Conservation (phyloP, 2,329 filamentous ascomycete species). For the Paecilomyces sp. region DNA sequence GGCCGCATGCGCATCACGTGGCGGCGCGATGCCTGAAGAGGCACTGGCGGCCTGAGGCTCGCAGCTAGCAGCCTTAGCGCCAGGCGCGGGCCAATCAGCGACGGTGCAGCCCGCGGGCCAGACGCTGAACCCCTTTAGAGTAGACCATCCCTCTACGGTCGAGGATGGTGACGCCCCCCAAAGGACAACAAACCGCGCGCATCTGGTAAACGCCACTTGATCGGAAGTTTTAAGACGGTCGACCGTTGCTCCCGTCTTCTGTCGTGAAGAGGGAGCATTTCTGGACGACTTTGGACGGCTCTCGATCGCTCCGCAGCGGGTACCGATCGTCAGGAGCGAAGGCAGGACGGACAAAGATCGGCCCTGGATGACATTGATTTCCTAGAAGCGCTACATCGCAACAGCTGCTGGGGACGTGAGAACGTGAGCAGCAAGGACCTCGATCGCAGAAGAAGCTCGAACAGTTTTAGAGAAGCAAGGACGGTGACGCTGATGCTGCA, state of each 20-base stretch:
- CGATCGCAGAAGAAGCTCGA: not conserved
- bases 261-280: not conserved
- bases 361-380: not conserved
- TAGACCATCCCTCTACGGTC: not conserved
- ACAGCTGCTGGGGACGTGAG: not conserved
- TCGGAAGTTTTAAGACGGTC: not conserved
- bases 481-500: conserved; percentile 1
- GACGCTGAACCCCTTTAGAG: not conserved
- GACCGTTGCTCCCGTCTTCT: not conserved
- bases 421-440: not conserved
- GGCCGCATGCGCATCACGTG: not conserved
- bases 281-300: not conserved
- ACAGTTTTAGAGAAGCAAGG: not conserved
- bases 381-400: not conserved
- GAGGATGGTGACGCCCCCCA: not conserved
- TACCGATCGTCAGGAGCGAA: not conserved
- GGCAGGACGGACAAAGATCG: not conserved
- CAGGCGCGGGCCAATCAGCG: not conserved
- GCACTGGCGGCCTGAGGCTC: not conserved
- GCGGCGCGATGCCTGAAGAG: not conserved
- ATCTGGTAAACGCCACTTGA: not conserved
- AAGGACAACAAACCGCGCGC: not conserved
- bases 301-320: not conserved
- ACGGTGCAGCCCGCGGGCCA: not conserved
- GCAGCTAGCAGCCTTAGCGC: not conserved